Evolutionary conservation across 768 basidiomycete genomes (phyloP).

Genomic region (Solioccasus polychromus): DNA sequence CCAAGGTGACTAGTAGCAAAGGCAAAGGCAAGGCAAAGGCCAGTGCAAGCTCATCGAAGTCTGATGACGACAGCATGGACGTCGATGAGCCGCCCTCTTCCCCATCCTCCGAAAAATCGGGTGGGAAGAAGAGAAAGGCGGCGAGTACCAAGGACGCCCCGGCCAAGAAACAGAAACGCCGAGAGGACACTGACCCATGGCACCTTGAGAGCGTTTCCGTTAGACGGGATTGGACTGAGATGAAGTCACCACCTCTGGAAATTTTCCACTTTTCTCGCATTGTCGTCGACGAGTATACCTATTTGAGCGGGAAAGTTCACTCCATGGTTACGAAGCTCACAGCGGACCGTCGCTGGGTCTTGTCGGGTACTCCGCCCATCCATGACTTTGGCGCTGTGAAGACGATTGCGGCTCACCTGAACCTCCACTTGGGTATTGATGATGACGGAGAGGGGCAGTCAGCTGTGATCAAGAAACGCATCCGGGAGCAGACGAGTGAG

Average conservation of each 20-base stretch:
- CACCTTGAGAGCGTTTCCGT: slow-evolving; percentile 62
- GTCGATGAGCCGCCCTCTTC: slow-evolving; percentile 46
- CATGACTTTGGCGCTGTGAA: slow-evolving; percentile 89
- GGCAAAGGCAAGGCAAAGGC: slow-evolving; percentile 23
- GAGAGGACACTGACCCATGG: slow-evolving; percentile 72
- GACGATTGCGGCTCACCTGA: slow-evolving; percentile 84
- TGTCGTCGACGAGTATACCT: slow-evolving; percentile 94
- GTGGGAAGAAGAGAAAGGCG: slow-evolving; percentile 46
- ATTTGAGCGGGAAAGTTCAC: slow-evolving; percentile 77
- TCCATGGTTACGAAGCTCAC: slow-evolving; percentile 73
- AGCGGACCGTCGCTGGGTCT: slow-evolving; percentile 84
- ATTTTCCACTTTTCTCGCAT: slow-evolving; percentile 90
- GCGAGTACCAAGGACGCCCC: slow-evolving; percentile 31
- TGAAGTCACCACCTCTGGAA: slow-evolving; percentile 83
- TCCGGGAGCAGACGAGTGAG: slow-evolving; percentile 79
- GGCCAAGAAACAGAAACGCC: slow-evolving; percentile 58
- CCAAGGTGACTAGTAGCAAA: slow-evolving; percentile 13
- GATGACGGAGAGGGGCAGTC: slow-evolving; percentile 83
- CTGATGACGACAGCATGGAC: slow-evolving; percentile 51
- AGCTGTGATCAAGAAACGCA: slow-evolving; percentile 73
- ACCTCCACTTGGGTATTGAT: slow-evolving; percentile 88
- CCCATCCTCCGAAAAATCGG: slow-evolving; percentile 34
- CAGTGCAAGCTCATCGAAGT: slow-evolving; percentile 30
- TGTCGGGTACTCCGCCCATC: slow-evolving; percentile 95
- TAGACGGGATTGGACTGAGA: slow-evolving; percentile 69